Conservation (phyloP, 2,329 filamentous ascomycete species). For the Penicillium occitanis region DNA sequence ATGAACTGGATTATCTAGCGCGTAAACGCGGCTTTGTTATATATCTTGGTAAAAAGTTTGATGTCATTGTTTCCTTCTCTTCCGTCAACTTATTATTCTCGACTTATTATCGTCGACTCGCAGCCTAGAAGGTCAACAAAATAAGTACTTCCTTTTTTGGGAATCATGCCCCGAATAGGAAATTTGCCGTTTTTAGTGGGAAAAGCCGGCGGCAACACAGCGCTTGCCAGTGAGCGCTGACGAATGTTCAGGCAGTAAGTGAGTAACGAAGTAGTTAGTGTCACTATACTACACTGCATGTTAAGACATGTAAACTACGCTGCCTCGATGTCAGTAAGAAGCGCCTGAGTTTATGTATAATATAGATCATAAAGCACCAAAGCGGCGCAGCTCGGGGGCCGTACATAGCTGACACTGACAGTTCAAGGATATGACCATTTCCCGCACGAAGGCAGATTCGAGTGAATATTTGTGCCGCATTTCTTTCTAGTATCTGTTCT, state of each 20-base stretch:
- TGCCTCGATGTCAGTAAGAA: not conserved
- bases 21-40: not conserved
- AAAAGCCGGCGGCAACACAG: not conserved
- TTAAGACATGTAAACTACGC: not conserved
- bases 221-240: not conserved
- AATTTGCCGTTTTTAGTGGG: not conserved
- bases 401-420: not conserved
- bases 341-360: not conserved
- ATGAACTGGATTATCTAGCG: not conserved
- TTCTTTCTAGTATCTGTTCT: not conserved
- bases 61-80: not conserved
- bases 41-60: not conserved
- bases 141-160: constrained; percentile 9
- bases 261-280: not conserved
- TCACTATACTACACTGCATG: not conserved
- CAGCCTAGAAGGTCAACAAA: not conserved
- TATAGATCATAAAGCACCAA: not conserved
- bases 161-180: not conserved
- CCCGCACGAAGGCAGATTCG: not conserved
- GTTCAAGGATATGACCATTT: not conserved
- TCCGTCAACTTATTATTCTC: not conserved
- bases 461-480: not conserved
- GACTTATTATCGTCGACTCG: not conserved
- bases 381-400: not conserved
- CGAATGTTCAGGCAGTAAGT: not conserved